These are phyloP conservation scores for Hymenoscyphus repandus DNA, from an alignment of 2,329 filamentous ascomycete genomes.

Conservation along the genomic window DNA sequence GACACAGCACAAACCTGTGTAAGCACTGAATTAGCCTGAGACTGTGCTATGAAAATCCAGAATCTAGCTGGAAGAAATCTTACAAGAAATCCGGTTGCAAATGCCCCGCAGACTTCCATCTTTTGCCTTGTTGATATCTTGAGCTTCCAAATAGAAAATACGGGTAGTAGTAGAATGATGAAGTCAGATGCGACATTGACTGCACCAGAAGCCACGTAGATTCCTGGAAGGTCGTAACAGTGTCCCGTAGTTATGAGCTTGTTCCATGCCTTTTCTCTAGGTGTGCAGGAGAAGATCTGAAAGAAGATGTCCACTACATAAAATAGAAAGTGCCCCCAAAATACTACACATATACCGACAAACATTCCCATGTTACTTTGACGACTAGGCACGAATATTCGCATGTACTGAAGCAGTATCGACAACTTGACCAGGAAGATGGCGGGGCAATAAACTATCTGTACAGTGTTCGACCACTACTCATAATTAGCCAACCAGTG, in stretches of 20 bases:
- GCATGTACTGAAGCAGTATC: slow-evolving; percentile 4
- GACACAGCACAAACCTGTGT: slow-evolving; percentile 1
- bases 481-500: not conserved
- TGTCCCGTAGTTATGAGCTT: not conserved
- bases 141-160: slow-evolving; percentile 1
- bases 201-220: slow-evolving; percentile 2
- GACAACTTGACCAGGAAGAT: slow-evolving; percentile 5
- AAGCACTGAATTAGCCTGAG: not conserved
- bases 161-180: slow-evolving; percentile 2
- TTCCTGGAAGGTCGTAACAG: slow-evolving; percentile 1
- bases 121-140: slow-evolving; percentile 1
- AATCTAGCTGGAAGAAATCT: not conserved
- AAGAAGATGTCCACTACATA: slow-evolving; percentile 3
- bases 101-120: not conserved
- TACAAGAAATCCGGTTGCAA: slow-evolving; percentile 3
- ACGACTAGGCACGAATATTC: slow-evolving; percentile 5
- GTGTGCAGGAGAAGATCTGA: slow-evolving; percentile 5
- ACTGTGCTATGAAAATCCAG: not conserved
- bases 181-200: slow-evolving; percentile 3
- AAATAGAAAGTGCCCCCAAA: not conserved
- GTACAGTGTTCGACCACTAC: slow-evolving; percentile 4
- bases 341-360: not conserved
- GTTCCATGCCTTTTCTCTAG: slow-evolving; percentile 4
- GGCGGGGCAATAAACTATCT: slow-evolving; percentile 5
- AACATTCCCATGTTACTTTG: slow-evolving; percentile 3